Conservation (phyloP, 345 rosid genomes). For the Murraya paniculata region DNA sequence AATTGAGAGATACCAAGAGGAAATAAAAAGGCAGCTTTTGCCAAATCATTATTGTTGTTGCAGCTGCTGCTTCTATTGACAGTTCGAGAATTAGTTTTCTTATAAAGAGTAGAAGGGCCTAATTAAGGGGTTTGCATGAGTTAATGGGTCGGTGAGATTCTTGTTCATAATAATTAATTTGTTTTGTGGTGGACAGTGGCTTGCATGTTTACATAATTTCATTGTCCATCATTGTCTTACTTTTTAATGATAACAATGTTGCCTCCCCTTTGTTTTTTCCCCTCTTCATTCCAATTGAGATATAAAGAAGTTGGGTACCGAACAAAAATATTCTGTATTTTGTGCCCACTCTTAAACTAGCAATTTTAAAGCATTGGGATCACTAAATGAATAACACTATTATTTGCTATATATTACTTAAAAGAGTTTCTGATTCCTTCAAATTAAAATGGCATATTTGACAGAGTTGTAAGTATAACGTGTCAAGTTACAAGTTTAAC, state of each 20-base stretch:
- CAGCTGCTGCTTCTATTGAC: neutral
- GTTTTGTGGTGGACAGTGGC: constrained; percentile 16
- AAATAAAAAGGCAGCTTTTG: constrained; percentile 14
- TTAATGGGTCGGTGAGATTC: constrained; percentile 18
- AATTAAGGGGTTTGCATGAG: neutral
- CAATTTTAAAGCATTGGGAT: neutral
- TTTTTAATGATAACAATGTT: constrained; percentile 23
- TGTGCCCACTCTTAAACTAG: neutral
- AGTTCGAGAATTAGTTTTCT: neutral
- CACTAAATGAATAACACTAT: neutral
- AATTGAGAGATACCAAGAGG: constrained; percentile 19
- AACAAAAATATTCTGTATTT: neutral
- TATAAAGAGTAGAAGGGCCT: constrained; percentile 7
- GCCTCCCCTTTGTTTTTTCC: neutral
- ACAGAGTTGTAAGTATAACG: no score
- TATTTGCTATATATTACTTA: neutral
- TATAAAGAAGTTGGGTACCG: neutral
- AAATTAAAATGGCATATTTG: no score
- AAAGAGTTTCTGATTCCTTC: neutral
- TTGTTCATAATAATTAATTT: constrained; percentile 9
- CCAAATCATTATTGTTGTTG: constrained; percentile 8
- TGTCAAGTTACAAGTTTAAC: no score
- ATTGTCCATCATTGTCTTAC: constrained; percentile 16
- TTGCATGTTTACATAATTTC: constrained; percentile 24
- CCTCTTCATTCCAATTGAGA: neutral